Evolutionary conservation across 108 stramenopile genomes (phyloP), one percentile per base, ranked within the genome.

Genomic region (Fistulifera solaris): DNA sequence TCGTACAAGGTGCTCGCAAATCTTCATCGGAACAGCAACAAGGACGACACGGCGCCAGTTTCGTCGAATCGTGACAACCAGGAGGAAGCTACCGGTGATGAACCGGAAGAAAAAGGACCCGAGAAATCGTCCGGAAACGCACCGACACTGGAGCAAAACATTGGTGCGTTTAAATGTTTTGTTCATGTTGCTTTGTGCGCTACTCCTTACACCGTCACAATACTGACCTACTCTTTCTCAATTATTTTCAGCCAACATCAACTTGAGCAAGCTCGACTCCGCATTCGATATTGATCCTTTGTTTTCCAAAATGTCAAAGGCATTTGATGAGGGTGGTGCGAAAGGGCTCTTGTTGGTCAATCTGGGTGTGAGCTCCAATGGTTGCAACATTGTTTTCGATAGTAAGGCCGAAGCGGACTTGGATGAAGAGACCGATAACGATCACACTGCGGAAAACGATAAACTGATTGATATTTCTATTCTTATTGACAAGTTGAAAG

Each of bases 291-390:
- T 94, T 67, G 98, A 97, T 68, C 96, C 98, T 25, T 73, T 96
- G 46, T 98, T 98, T 64, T 93, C 89, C 75, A 95, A 95, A 68
- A 96, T 98, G 98, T 88, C 87, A 52, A 91, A 94, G 60, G 80
- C 81, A 4, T 97, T 98, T 56, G 98, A 98, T 52, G 96, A 95
- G 70, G 96, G 95, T 17, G 98, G 95, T n/a, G 96, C 98, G 28
- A 91, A 87, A 61, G 98, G 98, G 11, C 79, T 98, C 40, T 72
- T 98, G 5, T 75, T 97, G 24, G 82, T 77, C n/a, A 94, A 96
- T 70, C 86, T 98, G 13, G 75, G 80, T 51, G 94, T 95, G 2
- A 63, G 79, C n/a, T 21, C 46, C 2, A 65, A 75, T 18, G 93
- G 93, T 22, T 91, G 94, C 66, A 84, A 77, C 27, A 89, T 96